phyloP scores from a whole-genome alignment of 2,329 filamentous ascomycete genomes.

The Ramularia collo-cygni region DNA sequence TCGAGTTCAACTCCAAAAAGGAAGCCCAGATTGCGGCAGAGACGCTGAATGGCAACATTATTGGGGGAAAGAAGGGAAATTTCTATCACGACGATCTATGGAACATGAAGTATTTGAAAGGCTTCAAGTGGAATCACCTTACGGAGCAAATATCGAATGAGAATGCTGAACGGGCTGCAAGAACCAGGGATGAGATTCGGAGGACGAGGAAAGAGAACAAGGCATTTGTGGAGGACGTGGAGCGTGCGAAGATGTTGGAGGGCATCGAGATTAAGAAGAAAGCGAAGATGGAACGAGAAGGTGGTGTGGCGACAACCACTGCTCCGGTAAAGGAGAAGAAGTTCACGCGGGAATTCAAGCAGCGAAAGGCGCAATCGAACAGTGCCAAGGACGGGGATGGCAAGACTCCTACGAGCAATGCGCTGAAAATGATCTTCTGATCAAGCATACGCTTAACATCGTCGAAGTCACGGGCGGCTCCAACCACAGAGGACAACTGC shows the following conservation, averaged over 20 bases:
- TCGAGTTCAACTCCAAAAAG: conserved; percentile 70
- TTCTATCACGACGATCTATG: conserved; percentile 84
- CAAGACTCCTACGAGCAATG: too few species aligned
- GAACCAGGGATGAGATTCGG: conserved; percentile 70
- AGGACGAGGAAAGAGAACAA: conserved; percentile 73
- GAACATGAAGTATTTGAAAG: conserved; percentile 74
- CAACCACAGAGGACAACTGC: too few species aligned
- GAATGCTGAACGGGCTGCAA: conserved; percentile 69
- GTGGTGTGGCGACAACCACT: conserved; percentile 23
- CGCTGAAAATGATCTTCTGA: too few species aligned
- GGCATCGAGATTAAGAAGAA: conserved; percentile 55
- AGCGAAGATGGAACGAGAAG: conserved; percentile 43
- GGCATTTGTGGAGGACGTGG: conserved; percentile 71
- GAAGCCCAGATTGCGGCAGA: conserved; percentile 72
- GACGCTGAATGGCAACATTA: conserved; percentile 67
- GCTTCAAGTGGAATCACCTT: conserved; percentile 69
- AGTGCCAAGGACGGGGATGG: conserved; percentile 7
- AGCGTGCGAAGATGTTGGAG: conserved; percentile 71
- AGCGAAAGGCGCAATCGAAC: conserved; percentile 37
- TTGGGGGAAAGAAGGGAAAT: conserved; percentile 75
- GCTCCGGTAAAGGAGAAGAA: conserved; percentile 19
- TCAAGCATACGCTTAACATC: too few species aligned
- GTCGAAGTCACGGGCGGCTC: too few species aligned
- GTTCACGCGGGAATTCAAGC: conserved; percentile 51
- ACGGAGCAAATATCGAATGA: conserved; percentile 75